A percentile compares a stretch with the other conserved stretches of the same genome.
Evolutionary conservation across 106 monocot genomes (phyloP).

Genomic region (Chionographis japonica): DNA sequence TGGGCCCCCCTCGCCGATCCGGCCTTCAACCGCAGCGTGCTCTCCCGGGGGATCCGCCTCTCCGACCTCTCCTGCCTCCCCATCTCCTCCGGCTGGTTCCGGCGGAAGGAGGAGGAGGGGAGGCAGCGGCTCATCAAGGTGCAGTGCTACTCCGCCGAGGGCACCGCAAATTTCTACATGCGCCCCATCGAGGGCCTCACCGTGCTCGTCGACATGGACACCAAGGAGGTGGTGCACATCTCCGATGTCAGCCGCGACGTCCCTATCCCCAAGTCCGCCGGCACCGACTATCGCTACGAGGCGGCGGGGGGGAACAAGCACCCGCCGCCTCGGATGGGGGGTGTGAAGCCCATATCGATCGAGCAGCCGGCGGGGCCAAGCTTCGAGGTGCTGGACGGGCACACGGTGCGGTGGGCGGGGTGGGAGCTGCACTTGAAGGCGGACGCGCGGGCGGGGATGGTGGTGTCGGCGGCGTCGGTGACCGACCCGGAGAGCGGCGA

Average conservation of each 20-base stretch:
- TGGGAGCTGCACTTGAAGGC: conserved; percentile 89
- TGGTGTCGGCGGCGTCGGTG: conserved; percentile 43
- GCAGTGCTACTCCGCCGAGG: conserved; percentile 82
- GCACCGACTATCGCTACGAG: conserved; percentile 71
- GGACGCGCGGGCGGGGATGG: conserved; percentile 69
- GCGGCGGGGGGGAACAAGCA: background rate
- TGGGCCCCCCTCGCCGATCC: conserved; percentile 52
- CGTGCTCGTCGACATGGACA: conserved; percentile 84
- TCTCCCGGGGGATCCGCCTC: conserved; percentile 49
- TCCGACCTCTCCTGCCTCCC: conserved; percentile 92
- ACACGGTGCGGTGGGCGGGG: conserved; percentile 67
- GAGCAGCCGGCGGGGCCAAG: conserved; percentile 86
- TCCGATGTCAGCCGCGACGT: conserved; percentile 42
- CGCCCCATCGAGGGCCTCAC: conserved; percentile 94
- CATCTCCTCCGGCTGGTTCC: conserved; percentile 77
- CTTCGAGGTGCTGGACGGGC: conserved; percentile 43
- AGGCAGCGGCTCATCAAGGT: conserved; percentile 57
- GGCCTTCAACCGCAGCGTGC: conserved; percentile 52
- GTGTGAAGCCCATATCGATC: conserved; percentile 56
- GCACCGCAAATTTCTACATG: conserved; percentile 99
- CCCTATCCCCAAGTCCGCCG: conserved; percentile 59
- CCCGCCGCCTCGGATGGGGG: background rate
- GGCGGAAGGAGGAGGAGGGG: conserved; percentile 30
- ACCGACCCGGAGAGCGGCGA: conserved; percentile 54
- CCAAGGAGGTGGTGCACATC: conserved; percentile 50